Evolutionary conservation across 2,329 filamentous ascomycete genomes (phyloP), one percentile per base, ranked within the genome.

Genomic region (Periconia sp.): DNA sequence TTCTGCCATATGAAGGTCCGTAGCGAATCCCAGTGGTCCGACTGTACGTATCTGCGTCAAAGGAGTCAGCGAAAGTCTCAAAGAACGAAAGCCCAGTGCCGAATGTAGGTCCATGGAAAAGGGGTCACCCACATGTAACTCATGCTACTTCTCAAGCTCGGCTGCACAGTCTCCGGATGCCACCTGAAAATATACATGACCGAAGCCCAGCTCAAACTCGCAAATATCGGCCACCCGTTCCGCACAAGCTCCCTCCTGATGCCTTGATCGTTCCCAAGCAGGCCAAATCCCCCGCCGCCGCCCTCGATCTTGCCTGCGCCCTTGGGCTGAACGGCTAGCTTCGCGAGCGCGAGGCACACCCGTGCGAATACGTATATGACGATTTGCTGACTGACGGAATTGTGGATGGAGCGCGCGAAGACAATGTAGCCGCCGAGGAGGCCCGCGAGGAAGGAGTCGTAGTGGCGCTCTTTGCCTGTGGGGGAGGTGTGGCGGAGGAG

Each of bases 361-460:
- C 94, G 85, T 34, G 94, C 94, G 66, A 96, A 96, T 51, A 99
- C 88, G 76, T 99, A 99, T 61, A 97, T 89, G 70, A 96, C 91
- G 68, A 99, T 99, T 78, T 99, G 92, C 77, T 96, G 90, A 73
- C 86, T 95, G 50, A 96, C 87, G 52, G 84, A 87, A 48, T 86
- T 88, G 63, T 89, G 85, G 68, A 78, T 78, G 25, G 86, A 86
- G 47, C 88, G 86, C 35, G 92, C 94, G 68, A 99, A 99, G 51
- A 97, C 89, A 49, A 89, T 74, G 78, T 97, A 99, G 39, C 94
- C 94, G 63, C 94, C 94, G 33, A 95, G 67, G 6, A 96, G 76
- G 6, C 94, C 94, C 9, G 90, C 88, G 48, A 96, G 71, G 72
- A 99, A 94, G 48, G 84, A 84, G 73, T 97, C 92, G 69, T 87